phyloP scores from a whole-genome alignment of 768 basidiomycete genomes.

The Tylopilus sp. region DNA sequence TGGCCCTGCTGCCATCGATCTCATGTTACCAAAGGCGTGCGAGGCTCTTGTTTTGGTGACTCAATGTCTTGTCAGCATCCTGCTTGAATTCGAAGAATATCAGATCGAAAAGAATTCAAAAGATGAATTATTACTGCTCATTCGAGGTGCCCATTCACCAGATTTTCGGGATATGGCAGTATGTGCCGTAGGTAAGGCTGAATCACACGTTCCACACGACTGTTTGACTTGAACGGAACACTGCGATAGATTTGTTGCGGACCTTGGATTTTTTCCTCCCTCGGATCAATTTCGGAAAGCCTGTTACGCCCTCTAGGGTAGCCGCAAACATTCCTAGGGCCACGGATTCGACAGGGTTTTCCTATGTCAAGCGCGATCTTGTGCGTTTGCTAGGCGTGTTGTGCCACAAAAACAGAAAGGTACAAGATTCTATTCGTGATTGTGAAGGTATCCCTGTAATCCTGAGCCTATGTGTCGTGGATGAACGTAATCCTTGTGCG shows the following conservation, averaged over 20 bases:
- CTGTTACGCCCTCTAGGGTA: conserved; percentile 31
- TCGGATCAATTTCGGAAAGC: conserved; percentile 76
- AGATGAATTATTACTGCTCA: conserved; percentile 34
- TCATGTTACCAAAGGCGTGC: conserved; percentile 71
- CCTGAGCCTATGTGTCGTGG: conserved; percentile 85
- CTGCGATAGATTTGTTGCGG: conserved; percentile 68
- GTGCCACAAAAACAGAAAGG: conserved; percentile 55
- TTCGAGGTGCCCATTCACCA: conserved; percentile 43
- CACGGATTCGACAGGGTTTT: conserved; percentile 57
- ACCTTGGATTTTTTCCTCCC: conserved; percentile 82
- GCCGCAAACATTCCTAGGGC: conserved; percentile 21
- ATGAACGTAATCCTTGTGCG: conserved; percentile 92
- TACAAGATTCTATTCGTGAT: conserved; percentile 71
- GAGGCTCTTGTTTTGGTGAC: conserved; percentile 77
- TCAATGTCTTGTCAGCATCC: conserved; percentile 69
- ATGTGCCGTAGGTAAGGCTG: conserved; percentile 52
- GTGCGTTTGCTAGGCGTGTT: conserved; percentile 85
- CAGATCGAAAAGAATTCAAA: conserved; percentile 10
- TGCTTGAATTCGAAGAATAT: conserved; percentile 43
- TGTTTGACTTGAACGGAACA: background rate
- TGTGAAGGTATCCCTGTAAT: conserved; percentile 77
- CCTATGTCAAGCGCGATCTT: conserved; percentile 83
- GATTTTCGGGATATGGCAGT: conserved; percentile 47
- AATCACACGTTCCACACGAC: background rate
- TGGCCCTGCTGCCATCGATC: conserved; percentile 50